phyloP scores from a whole-genome alignment of 2,329 filamentous ascomycete genomes.

The Herpotrichia juniperi region DNA sequence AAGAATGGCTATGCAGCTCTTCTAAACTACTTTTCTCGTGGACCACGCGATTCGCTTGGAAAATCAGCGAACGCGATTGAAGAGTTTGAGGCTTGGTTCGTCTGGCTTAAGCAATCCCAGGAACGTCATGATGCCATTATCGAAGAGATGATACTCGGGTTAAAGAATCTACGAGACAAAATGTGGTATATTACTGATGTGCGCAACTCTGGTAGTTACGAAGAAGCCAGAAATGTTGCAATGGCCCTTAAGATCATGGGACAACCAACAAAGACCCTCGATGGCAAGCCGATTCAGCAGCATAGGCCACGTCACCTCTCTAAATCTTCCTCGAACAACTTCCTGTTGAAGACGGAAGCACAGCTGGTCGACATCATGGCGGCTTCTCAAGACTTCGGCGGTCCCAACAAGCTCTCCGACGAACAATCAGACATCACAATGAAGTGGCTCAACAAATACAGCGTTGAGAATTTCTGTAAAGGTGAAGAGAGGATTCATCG shows the following conservation, averaged over 20 bases:
- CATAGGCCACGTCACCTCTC: constrained; percentile 51
- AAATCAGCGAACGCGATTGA: constrained; percentile 75
- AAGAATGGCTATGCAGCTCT: constrained; percentile 73
- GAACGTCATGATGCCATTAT: constrained; percentile 77
- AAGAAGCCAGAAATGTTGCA: constrained; percentile 84
- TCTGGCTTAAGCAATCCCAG: constrained; percentile 82
- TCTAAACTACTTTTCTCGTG: constrained; percentile 74
- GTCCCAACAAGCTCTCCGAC: constrained; percentile 94
- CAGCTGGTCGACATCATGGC: constrained; percentile 89
- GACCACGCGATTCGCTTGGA: constrained; percentile 71
- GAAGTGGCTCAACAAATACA: constrained; percentile 80
- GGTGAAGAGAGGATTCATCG: constrained; percentile 95
- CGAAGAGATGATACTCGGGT: constrained; percentile 74
- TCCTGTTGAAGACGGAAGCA: constrained; percentile 80
- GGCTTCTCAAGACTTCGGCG: constrained; percentile 80
- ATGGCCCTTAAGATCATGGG: constrained; percentile 92
- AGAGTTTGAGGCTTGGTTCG: constrained; percentile 80
- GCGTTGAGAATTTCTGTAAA: constrained; percentile 90
- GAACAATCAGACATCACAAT: constrained; percentile 87
- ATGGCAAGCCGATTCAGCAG: constrained; percentile 47
- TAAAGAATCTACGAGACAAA: constrained; percentile 84
- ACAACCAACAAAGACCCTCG: constrained; percentile 52
- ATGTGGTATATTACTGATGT: constrained; percentile 99
- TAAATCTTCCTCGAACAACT: constrained; percentile 57
- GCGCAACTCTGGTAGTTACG: constrained; percentile 85